phyloP scores from a whole-genome alignment of 2,329 filamentous ascomycete genomes.

The Exophiala mesophila region DNA sequence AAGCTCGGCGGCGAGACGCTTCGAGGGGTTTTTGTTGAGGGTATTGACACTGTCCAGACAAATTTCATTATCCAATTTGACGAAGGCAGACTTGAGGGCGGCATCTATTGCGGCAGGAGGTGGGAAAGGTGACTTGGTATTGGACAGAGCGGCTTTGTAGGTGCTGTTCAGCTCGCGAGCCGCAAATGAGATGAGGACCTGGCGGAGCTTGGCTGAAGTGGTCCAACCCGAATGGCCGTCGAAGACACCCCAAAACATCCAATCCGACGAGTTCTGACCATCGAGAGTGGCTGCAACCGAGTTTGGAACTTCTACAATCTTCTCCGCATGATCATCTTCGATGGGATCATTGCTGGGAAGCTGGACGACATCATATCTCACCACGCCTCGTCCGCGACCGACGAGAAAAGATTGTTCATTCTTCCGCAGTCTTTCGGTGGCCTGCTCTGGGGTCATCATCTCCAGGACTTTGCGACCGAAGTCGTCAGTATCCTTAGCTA shows the following conservation, averaged over 20 bases:
- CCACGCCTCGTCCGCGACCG: conserved; percentile 81
- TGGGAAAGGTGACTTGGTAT: conserved; percentile 58
- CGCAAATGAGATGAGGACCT: conserved; percentile 87
- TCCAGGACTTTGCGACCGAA: conserved; percentile 82
- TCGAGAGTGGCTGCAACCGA: conserved; percentile 49
- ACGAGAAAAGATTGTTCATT: conserved; percentile 91
- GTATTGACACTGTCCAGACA: conserved; percentile 89
- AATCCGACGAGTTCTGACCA: conserved; percentile 62
- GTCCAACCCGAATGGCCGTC: conserved; percentile 98
- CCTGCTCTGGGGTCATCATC: conserved; percentile 95
- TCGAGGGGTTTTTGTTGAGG: conserved; percentile 81
- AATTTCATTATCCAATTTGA: conserved; percentile 86
- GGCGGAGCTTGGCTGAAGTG: conserved; percentile 89
- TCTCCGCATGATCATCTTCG: conserved; percentile 96
- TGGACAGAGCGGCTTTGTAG: conserved; percentile 65
- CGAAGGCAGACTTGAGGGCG: conserved; percentile 90
- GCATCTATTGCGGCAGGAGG: conserved; percentile 75
- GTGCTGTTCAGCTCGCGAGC: conserved; percentile 88
- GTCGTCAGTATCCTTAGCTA: conserved; percentile 82
- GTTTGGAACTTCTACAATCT: conserved; percentile 85
- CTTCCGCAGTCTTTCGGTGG: conserved; percentile 78
- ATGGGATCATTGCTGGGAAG: conserved; percentile 96
- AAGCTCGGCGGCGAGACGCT: conserved; percentile 83
- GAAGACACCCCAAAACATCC: conserved; percentile 99
- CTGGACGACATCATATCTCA: conserved; percentile 91